Evolutionary conservation across 768 basidiomycete genomes (phyloP), one percentile per base, ranked within the genome.

Genomic region (Agaricus bisporus): DNA sequence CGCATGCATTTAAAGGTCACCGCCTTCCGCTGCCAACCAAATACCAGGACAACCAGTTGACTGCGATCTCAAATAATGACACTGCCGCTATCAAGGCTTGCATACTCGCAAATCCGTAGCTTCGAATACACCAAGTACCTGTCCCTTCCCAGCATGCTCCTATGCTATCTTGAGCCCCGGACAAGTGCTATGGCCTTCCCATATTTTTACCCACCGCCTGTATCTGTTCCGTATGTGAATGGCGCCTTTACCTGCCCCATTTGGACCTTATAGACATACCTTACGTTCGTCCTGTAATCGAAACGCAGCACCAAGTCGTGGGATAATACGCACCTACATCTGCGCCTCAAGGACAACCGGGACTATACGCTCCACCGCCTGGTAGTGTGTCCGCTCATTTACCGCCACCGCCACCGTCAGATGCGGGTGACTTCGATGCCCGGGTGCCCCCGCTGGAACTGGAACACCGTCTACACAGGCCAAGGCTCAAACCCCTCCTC

Each of bases 51-150:
- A 67, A 70, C 12, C 94, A 95, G 57, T 74, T 98, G 36, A 63
- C 68, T 44, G 60, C 67, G 1, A 56, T 68, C 9, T 29, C 46
- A 1, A 15, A 5, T 14, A 41, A 36, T 9, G 46, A 54, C 12
- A 70, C 74, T 25, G 74, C 74, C 4, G 73, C 79, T 42, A 69
- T 74, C 4, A 80, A 85, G 66, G 73, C 82, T 1, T 98, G 87
- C 77, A 93, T 91, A 68, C 79, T 98, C 15, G 82, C 90, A 0
- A 75, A 94, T 97, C 63, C 80, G 87, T 11, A 98, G 95, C 74
- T 84, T 90, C 63, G 97, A 98, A 67, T 99, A 98, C 61, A 92
- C 95, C 2, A 91, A 97, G 58, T 72, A 98, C 48, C 77, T 99
- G 22, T 89, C 89, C 77, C 77, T 6, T 73, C 75, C 43, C 81